Percentiles rank a stretch among this genome's conserved stretches.
These are phyloP conservation scores for Fonsecaea monophora DNA, from an alignment of 2,329 filamentous ascomycete species.

Conservation along the genomic window DNA sequence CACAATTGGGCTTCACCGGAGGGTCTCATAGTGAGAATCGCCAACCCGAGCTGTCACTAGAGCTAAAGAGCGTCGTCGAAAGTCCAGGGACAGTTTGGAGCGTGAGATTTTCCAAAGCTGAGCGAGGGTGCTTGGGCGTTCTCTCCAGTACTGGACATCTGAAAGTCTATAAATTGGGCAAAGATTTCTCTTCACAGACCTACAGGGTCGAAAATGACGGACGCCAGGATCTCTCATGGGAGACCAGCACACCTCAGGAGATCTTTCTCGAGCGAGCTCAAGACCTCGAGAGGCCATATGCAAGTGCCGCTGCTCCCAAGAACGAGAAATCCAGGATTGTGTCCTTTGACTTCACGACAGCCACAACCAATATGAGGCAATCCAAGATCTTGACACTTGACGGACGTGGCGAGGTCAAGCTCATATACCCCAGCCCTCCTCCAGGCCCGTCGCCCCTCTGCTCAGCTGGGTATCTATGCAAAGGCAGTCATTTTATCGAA, in stretches of 20 bases:
- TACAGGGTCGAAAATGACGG: conserved; percentile 47
- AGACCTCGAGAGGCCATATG: conserved; percentile 54
- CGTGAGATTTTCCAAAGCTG: conserved; percentile 65
- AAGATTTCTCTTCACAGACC: conserved; percentile 55
- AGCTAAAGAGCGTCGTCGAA: conserved; percentile 62
- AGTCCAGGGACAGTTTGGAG: conserved; percentile 65
- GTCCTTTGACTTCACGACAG: conserved; percentile 66
- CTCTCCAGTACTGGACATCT: conserved; percentile 66
- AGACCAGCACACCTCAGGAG: conserved; percentile 51
- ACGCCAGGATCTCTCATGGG: conserved; percentile 41
- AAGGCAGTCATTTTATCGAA: conserved; percentile 19
- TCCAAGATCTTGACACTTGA: conserved; percentile 61
- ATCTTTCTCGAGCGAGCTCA: conserved; percentile 56
- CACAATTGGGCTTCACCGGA: conserved; percentile 44
- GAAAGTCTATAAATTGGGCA: conserved; percentile 62
- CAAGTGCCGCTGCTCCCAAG: conserved; percentile 52
- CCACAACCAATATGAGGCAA: conserved; percentile 52
- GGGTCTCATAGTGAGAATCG: conserved; percentile 44
- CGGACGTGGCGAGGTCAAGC: conserved; percentile 58
- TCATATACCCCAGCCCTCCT: conserved; percentile 47
- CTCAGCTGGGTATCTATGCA: conserved; percentile 29
- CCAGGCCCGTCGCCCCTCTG: conserved; percentile 31
- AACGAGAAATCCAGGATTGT: conserved; percentile 60
- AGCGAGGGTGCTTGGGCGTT: conserved; percentile 64
- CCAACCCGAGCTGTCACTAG: conserved; percentile 59